These are phyloP conservation scores for Biscogniauxia sp. DNA, from an alignment of 2,329 filamentous ascomycete genomes.

Conservation along the genomic window DNA sequence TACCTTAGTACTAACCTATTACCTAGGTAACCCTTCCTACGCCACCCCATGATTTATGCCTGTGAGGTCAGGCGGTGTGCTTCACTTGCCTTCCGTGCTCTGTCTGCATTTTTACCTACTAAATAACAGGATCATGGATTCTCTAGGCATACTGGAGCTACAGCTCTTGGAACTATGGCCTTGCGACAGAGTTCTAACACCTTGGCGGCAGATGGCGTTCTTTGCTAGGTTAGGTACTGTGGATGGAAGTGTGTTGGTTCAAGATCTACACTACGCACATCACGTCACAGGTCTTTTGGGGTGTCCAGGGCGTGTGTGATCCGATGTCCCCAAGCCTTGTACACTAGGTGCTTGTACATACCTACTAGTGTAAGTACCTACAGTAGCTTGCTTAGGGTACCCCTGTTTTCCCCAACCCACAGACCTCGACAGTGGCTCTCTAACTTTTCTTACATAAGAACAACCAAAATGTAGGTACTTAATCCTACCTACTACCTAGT, in stretches of 20 bases:
- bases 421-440: background rate
- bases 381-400: background rate
- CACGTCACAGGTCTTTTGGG: no score
- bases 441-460: no score
- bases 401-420: background rate
- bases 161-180: constrained; percentile 5
- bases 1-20: no score
- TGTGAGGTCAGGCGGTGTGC: constrained; percentile 11
- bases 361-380: background rate
- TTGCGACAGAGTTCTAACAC: constrained; percentile 14
- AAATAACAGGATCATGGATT: background rate
- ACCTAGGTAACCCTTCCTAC: no score
- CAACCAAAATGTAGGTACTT: no score
- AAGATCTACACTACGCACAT: no score
- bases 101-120: background rate
- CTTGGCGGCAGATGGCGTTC: constrained; percentile 8
- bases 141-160: constrained; percentile 2
- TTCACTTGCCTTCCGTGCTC: background rate
- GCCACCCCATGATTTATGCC: background rate
- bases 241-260: no score
- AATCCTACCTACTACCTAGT: no score
- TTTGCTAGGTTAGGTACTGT: no score
- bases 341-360: background rate
- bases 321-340: no score
- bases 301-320: no score